Evolutionary conservation across 768 basidiomycete genomes (phyloP), one percentile per base, ranked within the genome.

Genomic region (Tricholoma sp.): DNA sequence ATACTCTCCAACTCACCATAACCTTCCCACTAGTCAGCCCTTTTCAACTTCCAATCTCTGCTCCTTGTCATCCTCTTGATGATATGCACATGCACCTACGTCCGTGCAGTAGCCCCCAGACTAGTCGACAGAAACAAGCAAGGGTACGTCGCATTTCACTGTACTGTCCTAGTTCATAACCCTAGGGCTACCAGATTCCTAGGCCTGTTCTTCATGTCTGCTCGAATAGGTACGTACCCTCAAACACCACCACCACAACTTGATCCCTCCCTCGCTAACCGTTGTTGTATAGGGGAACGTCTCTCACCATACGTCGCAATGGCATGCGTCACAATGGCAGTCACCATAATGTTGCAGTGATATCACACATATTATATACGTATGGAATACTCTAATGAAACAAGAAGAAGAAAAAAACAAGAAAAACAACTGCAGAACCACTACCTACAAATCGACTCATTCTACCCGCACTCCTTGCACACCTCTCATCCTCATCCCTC

Each of bases 21-120:
- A 52, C 12, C 13, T 15, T n/a, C 29, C 13, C 20, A 53, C 39
- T 52, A 80, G 80, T 95, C 96, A 29, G 97, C 97, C 2, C 81
- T 99, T 20, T 98, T 98, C 85, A 96, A 98, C 75, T 99, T 99
- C 68, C 89, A 96, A 72, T 94, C 95, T 0, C 81, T 99, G 17
- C 81, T 99, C 17, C 85, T 96, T 66, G 94, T 96, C 69, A 87
- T 98, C 61, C 82, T 98, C 8, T 80, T 99, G 50, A 79, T 91
- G 70, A 94, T 98, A 57, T 99, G 97, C 76, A 98, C 97, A 56
- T 98, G 92, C 76, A 94, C 96, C 3, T 99, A 98, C 71, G 81
- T 95, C 12, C 86, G 97, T 45, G 86, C 91, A 0, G 87, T 95
- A 13, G 87, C 91, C 3, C 97, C 97, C 10, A 81, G 91, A 24